A percentile compares a stretch with the other conserved stretches of the same genome.
Evolutionary conservation across 495 filamentous ascomycete genomes (phyloP).

Genomic region (Penicillium diatomitis): DNA sequence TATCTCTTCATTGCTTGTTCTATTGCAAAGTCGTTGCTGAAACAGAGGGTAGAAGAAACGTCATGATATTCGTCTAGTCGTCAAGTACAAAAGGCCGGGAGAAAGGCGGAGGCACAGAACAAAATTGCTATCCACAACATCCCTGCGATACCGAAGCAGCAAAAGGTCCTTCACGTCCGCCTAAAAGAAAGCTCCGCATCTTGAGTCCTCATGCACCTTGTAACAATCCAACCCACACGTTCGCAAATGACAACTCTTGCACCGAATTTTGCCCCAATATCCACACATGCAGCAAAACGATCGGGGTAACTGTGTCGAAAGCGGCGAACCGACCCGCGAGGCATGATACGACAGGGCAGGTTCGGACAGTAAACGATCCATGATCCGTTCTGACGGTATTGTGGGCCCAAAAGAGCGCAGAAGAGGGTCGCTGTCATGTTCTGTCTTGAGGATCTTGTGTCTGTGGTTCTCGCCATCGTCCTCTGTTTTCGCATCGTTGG

Average conservation of each 20-base stretch:
- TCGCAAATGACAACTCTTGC: constrained; percentile 71
- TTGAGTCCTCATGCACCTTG: constrained; percentile 66
- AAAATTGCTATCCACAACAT: no score
- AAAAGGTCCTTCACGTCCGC: no score
- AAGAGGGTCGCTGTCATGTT: constrained; percentile 52
- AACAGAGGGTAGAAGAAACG: background rate
- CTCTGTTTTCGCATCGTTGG: constrained; percentile 13
- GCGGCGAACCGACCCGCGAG: constrained; percentile 52
- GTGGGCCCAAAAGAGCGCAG: constrained; percentile 53
- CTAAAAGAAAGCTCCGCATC: constrained; percentile 58
- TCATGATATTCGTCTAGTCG: constrained; percentile 18
- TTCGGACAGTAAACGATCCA: constrained; percentile 57
- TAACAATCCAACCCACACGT: constrained; percentile 80
- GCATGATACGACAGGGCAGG: constrained; percentile 75
- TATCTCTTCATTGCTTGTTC: background rate
- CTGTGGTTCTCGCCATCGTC: constrained; percentile 15
- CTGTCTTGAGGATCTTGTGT: constrained; percentile 27
- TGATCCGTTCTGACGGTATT: constrained; percentile 55
- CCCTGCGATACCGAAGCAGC: no score
- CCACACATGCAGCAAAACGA: constrained; percentile 84
- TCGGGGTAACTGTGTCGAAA: constrained; percentile 47
- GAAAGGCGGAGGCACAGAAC: background rate
- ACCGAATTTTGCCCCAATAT: constrained; percentile 82
- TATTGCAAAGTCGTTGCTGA: constrained; percentile 13
- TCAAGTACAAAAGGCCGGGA: constrained; percentile 1